Evolutionary conservation across 1,284 basidiomycete genomes (phyloP), one percentile per base, ranked within the genome.

Genomic region (Irpex rosettiformis): DNA sequence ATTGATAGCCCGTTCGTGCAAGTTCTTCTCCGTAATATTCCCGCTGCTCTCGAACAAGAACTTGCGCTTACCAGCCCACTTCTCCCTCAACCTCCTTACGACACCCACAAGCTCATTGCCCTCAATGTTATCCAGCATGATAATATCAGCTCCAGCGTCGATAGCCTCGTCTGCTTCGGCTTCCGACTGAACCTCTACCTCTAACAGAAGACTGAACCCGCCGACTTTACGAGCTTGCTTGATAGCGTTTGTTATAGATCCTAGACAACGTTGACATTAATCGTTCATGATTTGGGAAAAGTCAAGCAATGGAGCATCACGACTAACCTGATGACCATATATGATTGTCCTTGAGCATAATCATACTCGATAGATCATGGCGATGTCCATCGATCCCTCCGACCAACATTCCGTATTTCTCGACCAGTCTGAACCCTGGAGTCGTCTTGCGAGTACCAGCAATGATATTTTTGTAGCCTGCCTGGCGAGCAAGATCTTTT

Each of bases 311-410:
- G 33, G 16, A 37, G 33, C 43, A 30, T 47, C 45, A 60, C 13
- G 11, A 68, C 79, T 65, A 66, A 88, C 94, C 94, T 27, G 89
- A 93, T 5, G 94, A 96, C 96, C 95, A 98, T 70, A 99, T 94
- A 71, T 99, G 97, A 72, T 99, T 99, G 71, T 99, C 96, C 76
- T 99, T 99, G 69, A 99, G 86, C 96, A 99, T 99, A 70, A 99
- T 96, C 96, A 99, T 99, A 71, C 91, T 94, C 40, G 92, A 95
- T 30, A 99, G 80, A 74, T 98, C 96, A 69, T 98, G 91, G n/a
- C 97, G 84, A 77, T 99, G 97, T 18, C 93, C 80, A 73, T 99
- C 97, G 64, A 98, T 91, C 3, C 96, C 97, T 24, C 97, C 96
- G 25, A 99, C 94, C 49, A 98, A 78, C 97, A 99, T 99, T 7